These are phyloP conservation scores for Albophoma yamanashiensis DNA, from an alignment of 2,329 filamentous ascomycete genomes.

Conservation along the genomic window DNA sequence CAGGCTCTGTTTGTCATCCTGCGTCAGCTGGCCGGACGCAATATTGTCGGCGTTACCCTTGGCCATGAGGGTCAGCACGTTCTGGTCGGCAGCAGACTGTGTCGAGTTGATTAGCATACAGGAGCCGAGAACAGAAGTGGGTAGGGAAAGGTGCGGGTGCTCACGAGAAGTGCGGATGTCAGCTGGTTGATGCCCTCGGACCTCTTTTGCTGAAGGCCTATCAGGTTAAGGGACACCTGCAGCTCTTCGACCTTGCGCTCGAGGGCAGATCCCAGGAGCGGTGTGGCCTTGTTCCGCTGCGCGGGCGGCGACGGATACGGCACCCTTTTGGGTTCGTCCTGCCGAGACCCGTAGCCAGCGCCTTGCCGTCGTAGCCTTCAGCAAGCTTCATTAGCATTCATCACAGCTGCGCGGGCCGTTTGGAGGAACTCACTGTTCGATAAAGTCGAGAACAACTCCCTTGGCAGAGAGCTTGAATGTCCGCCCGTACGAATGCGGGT, in stretches of 20 bases:
- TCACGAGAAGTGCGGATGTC: slow-evolving; percentile 51
- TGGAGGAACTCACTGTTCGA: slow-evolving; percentile 42
- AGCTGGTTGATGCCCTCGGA: slow-evolving; percentile 42
- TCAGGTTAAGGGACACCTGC: slow-evolving; percentile 55
- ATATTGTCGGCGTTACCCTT: slow-evolving; percentile 33
- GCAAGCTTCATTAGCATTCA: slow-evolving; percentile 1
- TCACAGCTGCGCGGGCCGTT: no score
- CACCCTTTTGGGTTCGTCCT: slow-evolving; percentile 18
- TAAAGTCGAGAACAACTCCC: slow-evolving; percentile 62
- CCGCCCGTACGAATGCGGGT: slow-evolving; percentile 50
- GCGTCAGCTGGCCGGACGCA: slow-evolving; percentile 24
- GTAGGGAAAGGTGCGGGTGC: slow-evolving; percentile 17
- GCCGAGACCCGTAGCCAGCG: slow-evolving; percentile 23
- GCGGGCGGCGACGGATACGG: slow-evolving; percentile 14
- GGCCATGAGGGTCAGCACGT: slow-evolving; percentile 37
- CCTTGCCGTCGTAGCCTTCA: slow-evolving; percentile 25
- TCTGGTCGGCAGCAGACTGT: slow-evolving; percentile 34
- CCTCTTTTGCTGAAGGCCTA: slow-evolving; percentile 40
- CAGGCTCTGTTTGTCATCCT: slow-evolving; percentile 32
- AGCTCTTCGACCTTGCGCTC: slow-evolving; percentile 47
- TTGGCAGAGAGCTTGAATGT: slow-evolving; percentile 53
- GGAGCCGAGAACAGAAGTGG: neutral
- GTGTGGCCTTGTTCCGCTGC: slow-evolving; percentile 7
- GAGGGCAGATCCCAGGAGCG: slow-evolving; percentile 22
- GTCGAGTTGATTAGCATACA: slow-evolving; percentile 5